Base-by-base conservation (phyloP, 768 basidiomycete genomes). In the Lentinula lateritia region DNA sequence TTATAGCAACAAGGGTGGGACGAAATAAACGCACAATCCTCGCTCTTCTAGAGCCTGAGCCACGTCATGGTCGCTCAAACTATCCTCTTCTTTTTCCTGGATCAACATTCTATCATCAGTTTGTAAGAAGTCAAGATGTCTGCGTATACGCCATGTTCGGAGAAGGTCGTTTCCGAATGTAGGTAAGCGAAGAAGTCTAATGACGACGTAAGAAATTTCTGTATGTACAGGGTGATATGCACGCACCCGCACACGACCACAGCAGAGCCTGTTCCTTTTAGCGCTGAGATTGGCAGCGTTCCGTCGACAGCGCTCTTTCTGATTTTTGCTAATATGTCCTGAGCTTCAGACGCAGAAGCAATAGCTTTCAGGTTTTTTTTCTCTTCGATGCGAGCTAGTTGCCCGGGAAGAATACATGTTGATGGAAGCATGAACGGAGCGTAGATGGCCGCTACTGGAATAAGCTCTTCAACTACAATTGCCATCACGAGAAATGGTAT, bases 371-470 rank as follows among this genome's bases (percentile, higher is more conserved):
- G 80, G 66, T 67, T 79, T 71, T 75, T 85, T 78, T 71, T 79
- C 64, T 70, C 78, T 69, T 74, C 88, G 78, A 75, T 93, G 75
- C 76, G 88, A 70, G 69, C 78, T 41, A 80, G 84, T 74, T 95
- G 93, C 12, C 89, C 86, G 1, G 93, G 90, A 5, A 95, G 81
- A 59, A 94, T 80, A 69, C 92, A 93, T 0, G 93, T 94, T 2
- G 92, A 93, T 0, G 93, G 93, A 32, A 95, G 83, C 76, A 92
- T 81, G 69, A 82, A 84, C 1, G 93, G 93, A n/a, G 84, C 86
- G 68, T 91, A 94, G 63, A 95, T 83, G 32, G 91, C 91, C 63
- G 93, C 83, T 63, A 95, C 79, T 13, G 93, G 93, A 60, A 95
- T 83, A 38, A 89, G 70, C 72, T 95, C 93, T 71, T 95, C 93